Evolutionary conservation across 2,329 filamentous ascomycete species (phyloP).

Genomic region (Fusarium sarcochroum): DNA sequence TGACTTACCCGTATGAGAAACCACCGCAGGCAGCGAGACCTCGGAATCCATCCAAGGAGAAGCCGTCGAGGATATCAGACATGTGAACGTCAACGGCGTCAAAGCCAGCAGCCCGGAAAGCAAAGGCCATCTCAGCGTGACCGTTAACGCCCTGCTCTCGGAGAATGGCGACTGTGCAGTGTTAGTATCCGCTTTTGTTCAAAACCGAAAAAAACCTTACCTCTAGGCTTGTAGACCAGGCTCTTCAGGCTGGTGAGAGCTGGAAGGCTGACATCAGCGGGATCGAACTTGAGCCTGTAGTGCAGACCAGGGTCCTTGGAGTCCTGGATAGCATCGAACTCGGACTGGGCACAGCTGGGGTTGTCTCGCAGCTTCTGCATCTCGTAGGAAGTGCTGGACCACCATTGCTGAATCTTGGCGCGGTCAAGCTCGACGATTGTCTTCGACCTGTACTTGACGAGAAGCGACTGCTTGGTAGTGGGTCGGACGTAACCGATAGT

Average conservation of each 20-base stretch:
- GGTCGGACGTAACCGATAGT: conserved; percentile 85
- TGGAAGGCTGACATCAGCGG: conserved; percentile 81
- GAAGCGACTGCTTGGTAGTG: conserved; percentile 79
- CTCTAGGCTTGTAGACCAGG: conserved; percentile 70
- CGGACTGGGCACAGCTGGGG: conserved; percentile 85
- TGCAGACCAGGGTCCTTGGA: conserved; percentile 84
- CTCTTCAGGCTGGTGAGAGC: conserved; percentile 61
- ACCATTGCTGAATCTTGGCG: conserved; percentile 84
- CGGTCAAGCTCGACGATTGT: conserved; percentile 79
- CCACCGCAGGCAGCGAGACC: conserved; percentile 96
- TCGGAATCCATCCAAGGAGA: conserved; percentile 85
- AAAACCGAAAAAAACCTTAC: conserved; percentile 35
- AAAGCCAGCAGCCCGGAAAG: conserved; percentile 92
- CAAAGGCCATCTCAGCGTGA: conserved; percentile 97
- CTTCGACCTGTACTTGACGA: conserved; percentile 78
- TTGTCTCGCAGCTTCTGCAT: conserved; percentile 95
- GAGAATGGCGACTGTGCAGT: conserved; percentile 87
- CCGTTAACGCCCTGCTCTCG: conserved; percentile 97
- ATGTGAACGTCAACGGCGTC: conserved; percentile 95
- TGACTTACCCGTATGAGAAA: conserved; percentile 84
- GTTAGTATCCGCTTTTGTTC: conserved; percentile 61
- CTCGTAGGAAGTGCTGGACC: conserved; percentile 88
- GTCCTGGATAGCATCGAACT: conserved; percentile 82
- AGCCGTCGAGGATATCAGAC: conserved; percentile 87
- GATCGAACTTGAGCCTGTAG: conserved; percentile 86